These are phyloP conservation scores for Symbiodinium natans DNA, from an alignment of 73 alveolate genomes.

Conservation along the genomic window DNA sequence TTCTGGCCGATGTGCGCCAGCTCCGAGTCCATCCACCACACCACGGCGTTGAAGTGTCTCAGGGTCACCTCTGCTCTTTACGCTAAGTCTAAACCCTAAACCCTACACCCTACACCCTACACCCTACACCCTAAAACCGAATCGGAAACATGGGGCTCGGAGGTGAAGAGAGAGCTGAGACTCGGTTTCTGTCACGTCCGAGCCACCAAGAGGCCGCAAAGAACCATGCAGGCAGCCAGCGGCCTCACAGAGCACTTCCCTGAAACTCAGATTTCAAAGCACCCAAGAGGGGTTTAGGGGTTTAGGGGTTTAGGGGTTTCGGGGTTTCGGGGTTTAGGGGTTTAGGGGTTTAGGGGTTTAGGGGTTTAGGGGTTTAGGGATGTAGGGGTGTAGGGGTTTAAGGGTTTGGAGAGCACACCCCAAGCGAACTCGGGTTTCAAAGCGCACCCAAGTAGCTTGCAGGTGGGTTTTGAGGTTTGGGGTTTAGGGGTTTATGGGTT, in stretches of 20 bases:
- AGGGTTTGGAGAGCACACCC: too few species aligned
- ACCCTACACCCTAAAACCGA: neutral
- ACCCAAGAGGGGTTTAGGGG: too few species aligned
- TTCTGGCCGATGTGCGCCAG: neutral
- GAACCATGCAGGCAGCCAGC: neutral
- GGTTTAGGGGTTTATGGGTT: too few species aligned
- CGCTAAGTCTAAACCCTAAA: neutral
- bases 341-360: too few species aligned
- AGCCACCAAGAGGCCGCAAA: slow-evolving; percentile 3
- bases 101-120: neutral
- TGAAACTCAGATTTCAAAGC: too few species aligned
- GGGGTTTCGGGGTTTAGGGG: too few species aligned
- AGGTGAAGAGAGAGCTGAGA: neutral
- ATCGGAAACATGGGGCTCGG: neutral
- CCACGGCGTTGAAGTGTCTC: neutral
- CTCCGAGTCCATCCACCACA: neutral
- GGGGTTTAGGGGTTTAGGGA: too few species aligned
- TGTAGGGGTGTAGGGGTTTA: too few species aligned
- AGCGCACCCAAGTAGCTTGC: too few species aligned
- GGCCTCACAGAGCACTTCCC: neutral
- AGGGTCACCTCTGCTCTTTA: neutral
- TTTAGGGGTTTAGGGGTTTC: too few species aligned
- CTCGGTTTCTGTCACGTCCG: neutral
- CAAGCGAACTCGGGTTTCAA: too few species aligned
- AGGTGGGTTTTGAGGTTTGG: too few species aligned